Evolutionary conservation across 129 eudicot genomes (phyloP).

Genomic region (Tagetes patula): DNA sequence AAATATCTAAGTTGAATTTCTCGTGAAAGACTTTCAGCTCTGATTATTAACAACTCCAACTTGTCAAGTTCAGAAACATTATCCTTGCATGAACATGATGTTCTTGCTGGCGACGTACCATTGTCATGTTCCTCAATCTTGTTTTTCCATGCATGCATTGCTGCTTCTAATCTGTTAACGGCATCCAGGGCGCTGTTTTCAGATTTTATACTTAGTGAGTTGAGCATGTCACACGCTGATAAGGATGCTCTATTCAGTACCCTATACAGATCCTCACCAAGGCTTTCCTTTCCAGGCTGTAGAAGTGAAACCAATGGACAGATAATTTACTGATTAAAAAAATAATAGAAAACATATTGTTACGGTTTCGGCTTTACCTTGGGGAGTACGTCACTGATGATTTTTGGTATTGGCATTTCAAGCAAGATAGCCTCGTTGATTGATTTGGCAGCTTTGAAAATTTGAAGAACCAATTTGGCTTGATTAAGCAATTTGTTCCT

Average conservation of each 20-base stretch:
- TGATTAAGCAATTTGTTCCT: slow-evolving; percentile 59
- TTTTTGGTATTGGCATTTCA: slow-evolving; percentile 69
- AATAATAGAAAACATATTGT: too few relatives aligned
- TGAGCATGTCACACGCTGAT: slow-evolving; percentile 49
- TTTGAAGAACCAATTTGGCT: slow-evolving; percentile 74
- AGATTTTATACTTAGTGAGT: slow-evolving; percentile 55
- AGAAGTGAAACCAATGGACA: slow-evolving; percentile 7
- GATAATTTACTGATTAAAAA: not conserved
- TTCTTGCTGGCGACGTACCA: slow-evolving; percentile 58
- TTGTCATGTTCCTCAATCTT: slow-evolving; percentile 46
- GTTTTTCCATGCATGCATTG: slow-evolving; percentile 71
- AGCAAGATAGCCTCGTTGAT: slow-evolving; percentile 66
- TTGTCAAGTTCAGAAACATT: slow-evolving; percentile 66
- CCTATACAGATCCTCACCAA: slow-evolving; percentile 86
- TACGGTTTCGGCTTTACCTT: slow-evolving; percentile 46
- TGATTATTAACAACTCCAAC: slow-evolving; percentile 45
- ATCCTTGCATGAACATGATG: slow-evolving; percentile 82
- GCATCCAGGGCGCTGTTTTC: slow-evolving; percentile 69
- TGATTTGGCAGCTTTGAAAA: slow-evolving; percentile 87
- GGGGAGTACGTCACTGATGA: slow-evolving; percentile 67
- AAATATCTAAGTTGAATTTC: slow-evolving; percentile 60
- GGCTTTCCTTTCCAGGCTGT: slow-evolving; percentile 82
- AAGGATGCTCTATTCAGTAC: slow-evolving; percentile 48
- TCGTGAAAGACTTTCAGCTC: slow-evolving; percentile 58
- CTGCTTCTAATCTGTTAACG: slow-evolving; percentile 78